Percentiles rank a stretch among this genome's conserved stretches.
phyloP scores from a whole-genome alignment of 2,329 filamentous ascomycete species.

The Fusarium praegraminearum region DNA sequence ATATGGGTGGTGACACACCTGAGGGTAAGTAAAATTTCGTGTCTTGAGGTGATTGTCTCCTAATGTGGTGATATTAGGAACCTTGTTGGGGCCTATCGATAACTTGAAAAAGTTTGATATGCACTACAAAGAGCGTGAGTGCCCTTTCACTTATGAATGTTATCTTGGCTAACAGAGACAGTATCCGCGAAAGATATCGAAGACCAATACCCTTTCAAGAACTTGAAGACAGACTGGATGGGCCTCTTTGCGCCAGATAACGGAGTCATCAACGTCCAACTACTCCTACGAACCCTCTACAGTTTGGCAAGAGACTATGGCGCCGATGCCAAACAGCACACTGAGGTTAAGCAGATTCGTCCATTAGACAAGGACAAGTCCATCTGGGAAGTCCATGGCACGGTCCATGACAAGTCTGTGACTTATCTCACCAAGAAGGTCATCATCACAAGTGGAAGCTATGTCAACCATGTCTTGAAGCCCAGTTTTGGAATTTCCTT shows the following conservation, averaged over 20 bases:
- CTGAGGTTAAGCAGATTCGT: slow-evolving; percentile 11
- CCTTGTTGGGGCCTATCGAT: neutral
- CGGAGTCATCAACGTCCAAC: slow-evolving; percentile 28
- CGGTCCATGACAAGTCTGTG: neutral
- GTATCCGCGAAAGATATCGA: slow-evolving; percentile 16
- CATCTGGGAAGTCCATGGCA: slow-evolving; percentile 21
- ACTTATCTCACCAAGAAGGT: slow-evolving; percentile 23
- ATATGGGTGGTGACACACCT: slow-evolving; percentile 12
- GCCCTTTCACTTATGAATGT: rapidly evolving
- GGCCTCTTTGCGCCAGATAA: slow-evolving; percentile 29
- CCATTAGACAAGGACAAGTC: slow-evolving; percentile 5
- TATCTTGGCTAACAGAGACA: neutral
- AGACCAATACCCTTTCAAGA: slow-evolving; percentile 24
- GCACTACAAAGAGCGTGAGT: slow-evolving; percentile 17
- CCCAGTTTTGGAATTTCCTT: slow-evolving; percentile 29
- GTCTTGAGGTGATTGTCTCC: rapidly evolving
- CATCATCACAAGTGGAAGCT: slow-evolving; percentile 18
- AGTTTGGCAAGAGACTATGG: slow-evolving; percentile 29
- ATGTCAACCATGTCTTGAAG: slow-evolving; percentile 30
- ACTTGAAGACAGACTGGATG: slow-evolving; percentile 1
- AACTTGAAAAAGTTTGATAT: slow-evolving; percentile 18
- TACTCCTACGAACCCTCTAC: slow-evolving; percentile 16
- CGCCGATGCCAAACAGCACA: slow-evolving; percentile 24
- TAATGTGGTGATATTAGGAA: too few species aligned
- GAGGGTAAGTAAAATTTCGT: slow-evolving; percentile 8